Evolutionary conservation across 2,329 filamentous ascomycete species (phyloP).

Genomic region (Xylariaceae sp.): DNA sequence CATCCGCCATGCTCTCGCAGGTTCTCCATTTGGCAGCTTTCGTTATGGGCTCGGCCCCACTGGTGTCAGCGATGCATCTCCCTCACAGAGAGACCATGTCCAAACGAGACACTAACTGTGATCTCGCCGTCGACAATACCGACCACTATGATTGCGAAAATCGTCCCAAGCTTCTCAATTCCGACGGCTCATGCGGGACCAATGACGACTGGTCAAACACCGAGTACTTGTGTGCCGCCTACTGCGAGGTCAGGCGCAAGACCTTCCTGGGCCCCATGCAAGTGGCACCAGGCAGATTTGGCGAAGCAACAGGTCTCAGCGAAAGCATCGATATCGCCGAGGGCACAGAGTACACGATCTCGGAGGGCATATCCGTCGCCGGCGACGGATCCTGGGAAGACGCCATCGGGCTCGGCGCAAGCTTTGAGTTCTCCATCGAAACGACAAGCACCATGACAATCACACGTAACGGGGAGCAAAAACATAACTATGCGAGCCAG

Average conservation of each 20-base stretch:
- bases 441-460: background rate
- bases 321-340: background rate
- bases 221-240: background rate
- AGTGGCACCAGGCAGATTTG: background rate
- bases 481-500: background rate
- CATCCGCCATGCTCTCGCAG: too few species aligned
- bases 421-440: background rate
- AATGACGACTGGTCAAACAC: background rate
- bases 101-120: background rate
- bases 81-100: background rate
- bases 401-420: background rate
- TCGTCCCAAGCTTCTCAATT: background rate
- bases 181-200: background rate
- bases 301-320: background rate
- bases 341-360: background rate
- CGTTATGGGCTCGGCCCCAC: too few species aligned
- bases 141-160: background rate
- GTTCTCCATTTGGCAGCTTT: too few species aligned
- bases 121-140: background rate
- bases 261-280: background rate
- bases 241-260: background rate
- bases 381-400: background rate
- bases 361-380: background rate
- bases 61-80: too few species aligned
- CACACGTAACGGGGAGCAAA: background rate